Conservation (phyloP, 1,284 basidiomycete species). For the Fomitopsis betulina region DNA sequence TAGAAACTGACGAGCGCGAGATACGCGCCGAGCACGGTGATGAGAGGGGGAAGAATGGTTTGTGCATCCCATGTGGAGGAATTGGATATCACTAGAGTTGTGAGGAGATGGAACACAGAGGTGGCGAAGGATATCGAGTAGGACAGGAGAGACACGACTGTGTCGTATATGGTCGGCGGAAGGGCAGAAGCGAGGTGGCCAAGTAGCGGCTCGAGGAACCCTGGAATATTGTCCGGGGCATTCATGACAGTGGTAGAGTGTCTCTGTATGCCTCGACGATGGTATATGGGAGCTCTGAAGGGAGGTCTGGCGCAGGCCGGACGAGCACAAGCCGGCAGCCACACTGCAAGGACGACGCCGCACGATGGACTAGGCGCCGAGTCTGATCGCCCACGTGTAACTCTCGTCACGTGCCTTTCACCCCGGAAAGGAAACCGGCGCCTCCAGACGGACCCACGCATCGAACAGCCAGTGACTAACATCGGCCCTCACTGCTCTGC, state of each 20-base stretch:
- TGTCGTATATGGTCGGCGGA: slow-evolving; percentile 49
- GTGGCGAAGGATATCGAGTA: slow-evolving; percentile 47
- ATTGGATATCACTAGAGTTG: slow-evolving; percentile 42
- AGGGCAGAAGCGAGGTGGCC: slow-evolving; percentile 49
- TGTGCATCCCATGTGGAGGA: slow-evolving; percentile 62
- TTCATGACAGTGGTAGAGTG: not conserved
- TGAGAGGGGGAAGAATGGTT: slow-evolving; percentile 64
- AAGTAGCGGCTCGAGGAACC: slow-evolving; percentile 47
- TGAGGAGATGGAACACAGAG: slow-evolving; percentile 43
- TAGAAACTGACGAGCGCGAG: slow-evolving; percentile 68
- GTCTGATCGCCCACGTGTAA: not conserved
- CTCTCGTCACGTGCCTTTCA: not conserved
- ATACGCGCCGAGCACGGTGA: slow-evolving; percentile 68
- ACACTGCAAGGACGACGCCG: not conserved
- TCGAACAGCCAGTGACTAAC: slow-evolving; percentile 2
- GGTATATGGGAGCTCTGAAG: not conserved
- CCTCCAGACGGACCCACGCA: slow-evolving; percentile 3
- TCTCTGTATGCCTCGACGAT: no score
- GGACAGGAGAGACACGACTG: slow-evolving; percentile 47
- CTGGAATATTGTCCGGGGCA: slow-evolving; percentile 24
- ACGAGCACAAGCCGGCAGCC: not conserved
- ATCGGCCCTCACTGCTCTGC: not conserved
- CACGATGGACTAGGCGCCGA: not conserved
- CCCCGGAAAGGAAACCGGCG: not conserved
- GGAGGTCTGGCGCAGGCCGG: not conserved